These are phyloP conservation scores for Phytophthora hybrid DNA, from an alignment of 352 stramenopile genomes.

Conservation along the genomic window DNA sequence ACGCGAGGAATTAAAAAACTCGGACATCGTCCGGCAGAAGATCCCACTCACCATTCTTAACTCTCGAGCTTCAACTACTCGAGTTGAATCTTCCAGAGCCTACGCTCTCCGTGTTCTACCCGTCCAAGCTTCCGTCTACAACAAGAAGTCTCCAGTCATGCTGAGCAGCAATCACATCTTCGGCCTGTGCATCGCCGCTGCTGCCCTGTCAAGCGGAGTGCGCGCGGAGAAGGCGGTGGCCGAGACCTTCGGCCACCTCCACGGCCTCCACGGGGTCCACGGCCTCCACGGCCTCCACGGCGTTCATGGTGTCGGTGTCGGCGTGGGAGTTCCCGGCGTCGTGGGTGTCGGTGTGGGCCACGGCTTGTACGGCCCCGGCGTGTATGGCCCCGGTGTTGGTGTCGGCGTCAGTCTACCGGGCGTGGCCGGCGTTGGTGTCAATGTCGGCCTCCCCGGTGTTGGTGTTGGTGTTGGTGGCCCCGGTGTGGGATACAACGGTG, in stretches of 20 bases:
- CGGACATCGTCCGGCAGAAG: too few species aligned
- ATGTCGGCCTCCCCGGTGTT: neutral
- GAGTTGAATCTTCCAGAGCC: too few species aligned
- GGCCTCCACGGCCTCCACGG: neutral
- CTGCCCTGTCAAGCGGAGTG: neutral
- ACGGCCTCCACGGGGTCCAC: neutral
- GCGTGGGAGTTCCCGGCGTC: neutral
- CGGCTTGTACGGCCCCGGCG: too few species aligned
- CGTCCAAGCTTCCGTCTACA: neutral
- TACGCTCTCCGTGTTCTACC: too few species aligned
- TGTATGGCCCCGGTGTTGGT: neutral
- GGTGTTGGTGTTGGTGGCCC: neutral
- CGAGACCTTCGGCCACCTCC: neutral
- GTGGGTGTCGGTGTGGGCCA: too few species aligned
- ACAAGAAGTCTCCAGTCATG: too few species aligned
- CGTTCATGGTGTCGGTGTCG: neutral
- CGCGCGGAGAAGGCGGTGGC: neutral
- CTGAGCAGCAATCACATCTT: neutral
- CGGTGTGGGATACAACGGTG: neutral
- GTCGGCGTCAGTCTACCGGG: neutral
- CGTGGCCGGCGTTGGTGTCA: neutral
- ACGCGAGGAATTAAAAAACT: too few species aligned
- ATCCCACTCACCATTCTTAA: too few species aligned
- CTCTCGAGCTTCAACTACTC: too few species aligned
- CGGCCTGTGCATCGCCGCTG: neutral